A percentile compares a stretch with the other conserved stretches of the same genome.
Conservation (phyloP, 2,329 filamentous ascomycete species). For the Rasamsonia emersonii region DNA sequence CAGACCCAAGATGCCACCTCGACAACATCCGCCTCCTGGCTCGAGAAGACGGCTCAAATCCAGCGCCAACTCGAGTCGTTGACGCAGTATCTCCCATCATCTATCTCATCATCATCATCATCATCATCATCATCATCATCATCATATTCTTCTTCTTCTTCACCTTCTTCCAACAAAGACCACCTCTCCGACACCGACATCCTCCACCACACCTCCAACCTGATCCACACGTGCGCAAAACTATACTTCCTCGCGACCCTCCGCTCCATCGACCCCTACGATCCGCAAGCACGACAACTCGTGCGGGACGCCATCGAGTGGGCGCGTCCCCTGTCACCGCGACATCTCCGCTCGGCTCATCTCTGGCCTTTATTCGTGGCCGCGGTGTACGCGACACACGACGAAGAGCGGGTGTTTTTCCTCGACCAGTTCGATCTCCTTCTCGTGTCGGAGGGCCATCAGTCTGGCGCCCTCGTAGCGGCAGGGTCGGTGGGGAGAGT, state of each 20-base stretch:
- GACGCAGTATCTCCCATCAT: too few relatives aligned
- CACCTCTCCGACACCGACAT: slow-evolving; percentile 4
- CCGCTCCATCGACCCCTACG: slow-evolving; percentile 5
- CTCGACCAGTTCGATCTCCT: slow-evolving; percentile 9
- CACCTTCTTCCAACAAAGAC: neutral
- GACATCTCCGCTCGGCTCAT: slow-evolving; percentile 9
- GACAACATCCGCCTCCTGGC: too few relatives aligned
- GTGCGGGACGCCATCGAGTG: slow-evolving; percentile 7
- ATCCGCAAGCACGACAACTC: slow-evolving; percentile 4
- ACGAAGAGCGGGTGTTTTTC: slow-evolving; percentile 9
- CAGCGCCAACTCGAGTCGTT: too few relatives aligned
- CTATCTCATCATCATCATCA: too few relatives aligned
- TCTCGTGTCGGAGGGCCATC: slow-evolving; percentile 2
- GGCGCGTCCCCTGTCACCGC: slow-evolving; percentile 7
- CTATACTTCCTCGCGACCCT: slow-evolving; percentile 11
- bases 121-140: too few relatives aligned
- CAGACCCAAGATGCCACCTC: too few relatives aligned
- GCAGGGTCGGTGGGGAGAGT: slow-evolving; percentile 6
- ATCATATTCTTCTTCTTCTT: neutral
- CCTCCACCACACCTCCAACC: slow-evolving; percentile 8
- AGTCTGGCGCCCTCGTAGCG: slow-evolving; percentile 7
- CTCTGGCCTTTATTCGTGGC: slow-evolving; percentile 10
- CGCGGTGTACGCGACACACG: slow-evolving; percentile 8
- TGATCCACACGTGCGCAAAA: slow-evolving; percentile 7
- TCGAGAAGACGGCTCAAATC: too few relatives aligned